Conservation (phyloP, 345 rosid genomes). For the Eucalyptus polybractea region DNA sequence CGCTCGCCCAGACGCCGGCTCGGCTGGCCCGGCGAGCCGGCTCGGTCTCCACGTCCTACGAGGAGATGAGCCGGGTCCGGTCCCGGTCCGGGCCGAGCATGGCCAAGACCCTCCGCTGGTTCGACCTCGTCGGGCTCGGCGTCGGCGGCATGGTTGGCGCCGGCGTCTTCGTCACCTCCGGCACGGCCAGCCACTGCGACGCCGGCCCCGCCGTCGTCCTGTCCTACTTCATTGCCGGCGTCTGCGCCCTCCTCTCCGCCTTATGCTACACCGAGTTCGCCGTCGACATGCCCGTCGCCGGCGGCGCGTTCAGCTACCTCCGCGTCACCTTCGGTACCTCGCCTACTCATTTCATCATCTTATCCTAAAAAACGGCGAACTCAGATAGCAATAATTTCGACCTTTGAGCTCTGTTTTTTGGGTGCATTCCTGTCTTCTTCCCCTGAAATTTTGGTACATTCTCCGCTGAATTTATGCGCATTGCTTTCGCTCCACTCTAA, state of each 20-base stretch:
- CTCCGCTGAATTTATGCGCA: background rate
- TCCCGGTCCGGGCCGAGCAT: constrained; percentile 54
- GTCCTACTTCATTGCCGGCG: constrained; percentile 93
- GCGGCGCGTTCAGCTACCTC: constrained; percentile 93
- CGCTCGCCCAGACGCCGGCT: constrained; percentile 55
- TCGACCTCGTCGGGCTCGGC: constrained; percentile 75
- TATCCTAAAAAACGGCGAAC: background rate
- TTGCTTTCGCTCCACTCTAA: background rate
- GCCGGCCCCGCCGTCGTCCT: constrained; percentile 81
- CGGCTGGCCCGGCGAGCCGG: constrained; percentile 60
- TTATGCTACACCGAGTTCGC: constrained; percentile 98
- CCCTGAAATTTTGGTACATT: background rate
- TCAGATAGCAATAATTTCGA: background rate
- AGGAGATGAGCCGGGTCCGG: constrained; percentile 54
- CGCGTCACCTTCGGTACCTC: constrained; percentile 72
- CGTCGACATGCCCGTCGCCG: constrained; percentile 95
- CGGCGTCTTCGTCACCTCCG: constrained; percentile 82
- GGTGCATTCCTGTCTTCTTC: background rate
- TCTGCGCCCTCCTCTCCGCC: constrained; percentile 92
- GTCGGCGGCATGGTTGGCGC: constrained; percentile 99
- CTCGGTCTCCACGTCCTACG: constrained; percentile 55
- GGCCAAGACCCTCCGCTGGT: constrained; percentile 73
- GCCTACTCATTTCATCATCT: background rate
- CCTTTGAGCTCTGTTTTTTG: background rate
- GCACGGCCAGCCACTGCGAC: constrained; percentile 35